Evolutionary conservation across 208 protist species (phyloP).

Genomic region (Acanthamoeba culbertsoni): DNA sequence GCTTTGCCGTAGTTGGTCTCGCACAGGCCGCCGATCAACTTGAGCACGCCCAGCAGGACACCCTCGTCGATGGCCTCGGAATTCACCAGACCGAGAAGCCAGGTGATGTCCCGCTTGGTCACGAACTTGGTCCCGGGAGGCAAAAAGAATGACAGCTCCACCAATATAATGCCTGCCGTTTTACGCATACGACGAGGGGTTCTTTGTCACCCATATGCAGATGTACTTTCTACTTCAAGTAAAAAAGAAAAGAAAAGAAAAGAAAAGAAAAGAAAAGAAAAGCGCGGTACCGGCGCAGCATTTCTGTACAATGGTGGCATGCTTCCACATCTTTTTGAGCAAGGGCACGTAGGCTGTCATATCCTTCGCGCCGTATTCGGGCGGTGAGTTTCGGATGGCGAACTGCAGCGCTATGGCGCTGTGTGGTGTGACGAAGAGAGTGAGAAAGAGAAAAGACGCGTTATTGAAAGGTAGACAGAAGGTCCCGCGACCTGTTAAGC

Average conservation of each 20-base stretch:
- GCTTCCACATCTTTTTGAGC: slow-evolving; percentile 45
- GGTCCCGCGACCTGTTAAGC: background rate
- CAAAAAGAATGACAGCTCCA: slow-evolving; percentile 19
- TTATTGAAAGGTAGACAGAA: too few species aligned
- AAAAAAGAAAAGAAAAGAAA: background rate
- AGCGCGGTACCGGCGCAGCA: background rate
- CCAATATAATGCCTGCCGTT: background rate
- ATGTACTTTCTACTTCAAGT: background rate
- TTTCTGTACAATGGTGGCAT: slow-evolving; percentile 34
- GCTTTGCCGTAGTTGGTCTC: slow-evolving; percentile 42
- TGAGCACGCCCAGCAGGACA: background rate
- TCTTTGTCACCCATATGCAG: background rate
- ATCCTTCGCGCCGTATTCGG: background rate
- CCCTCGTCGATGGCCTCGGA: slow-evolving; percentile 12
- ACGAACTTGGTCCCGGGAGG: slow-evolving; percentile 6
- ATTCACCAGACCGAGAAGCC: background rate
- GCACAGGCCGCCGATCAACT: slow-evolving; percentile 1
- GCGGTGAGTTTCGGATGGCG: background rate
- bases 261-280: background rate
- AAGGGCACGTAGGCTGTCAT: background rate
- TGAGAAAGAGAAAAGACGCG: background rate
- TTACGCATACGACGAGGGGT: background rate
- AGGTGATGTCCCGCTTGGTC: background rate
- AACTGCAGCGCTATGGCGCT: slow-evolving; percentile 23
- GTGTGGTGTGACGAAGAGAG: background rate